phyloP scores from a whole-genome alignment of 1,139 yeast species.

The Pneumocystis wakefieldiae region DNA sequence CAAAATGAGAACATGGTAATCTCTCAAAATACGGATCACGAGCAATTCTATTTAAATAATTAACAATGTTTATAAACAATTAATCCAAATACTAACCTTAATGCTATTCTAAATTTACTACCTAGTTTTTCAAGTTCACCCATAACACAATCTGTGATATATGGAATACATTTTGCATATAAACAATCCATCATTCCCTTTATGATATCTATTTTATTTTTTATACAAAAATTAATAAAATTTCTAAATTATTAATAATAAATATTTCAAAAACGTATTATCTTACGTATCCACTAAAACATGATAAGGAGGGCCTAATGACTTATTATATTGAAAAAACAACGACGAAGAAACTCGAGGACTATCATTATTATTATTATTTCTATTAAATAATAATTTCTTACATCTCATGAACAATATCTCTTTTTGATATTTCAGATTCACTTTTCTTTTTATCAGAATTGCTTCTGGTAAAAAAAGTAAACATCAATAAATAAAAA shows the following conservation, averaged over 20 bases:
- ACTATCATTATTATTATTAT: constrained; percentile 11
- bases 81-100: constrained; percentile 27
- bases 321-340: constrained; percentile 84
- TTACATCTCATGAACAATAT: constrained; percentile 58
- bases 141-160: constrained; percentile 92
- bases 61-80: neutral
- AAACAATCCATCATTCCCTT: constrained; percentile 93
- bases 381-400: constrained; percentile 8
- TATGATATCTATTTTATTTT: constrained; percentile 81
- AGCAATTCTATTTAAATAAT: constrained; percentile 35
- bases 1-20: constrained; percentile 77
- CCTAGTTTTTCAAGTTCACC: constrained; percentile 95
- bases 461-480: constrained; percentile 24
- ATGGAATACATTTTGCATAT: constrained; percentile 88
- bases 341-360: constrained; percentile 95
- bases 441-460: constrained; percentile 20
- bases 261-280: neutral
- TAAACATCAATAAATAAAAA: constrained; percentile 20
- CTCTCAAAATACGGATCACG: constrained; percentile 85
- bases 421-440: constrained; percentile 36
- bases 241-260: constrained; percentile 25
- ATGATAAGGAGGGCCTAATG: constrained; percentile 93
- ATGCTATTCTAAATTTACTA: constrained; percentile 82
- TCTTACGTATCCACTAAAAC: constrained; percentile 73
- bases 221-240: constrained; percentile 89